phyloP scores from a whole-genome alignment of 371 early-diverging fungal genomes.

The Mucor irregularis region DNA sequence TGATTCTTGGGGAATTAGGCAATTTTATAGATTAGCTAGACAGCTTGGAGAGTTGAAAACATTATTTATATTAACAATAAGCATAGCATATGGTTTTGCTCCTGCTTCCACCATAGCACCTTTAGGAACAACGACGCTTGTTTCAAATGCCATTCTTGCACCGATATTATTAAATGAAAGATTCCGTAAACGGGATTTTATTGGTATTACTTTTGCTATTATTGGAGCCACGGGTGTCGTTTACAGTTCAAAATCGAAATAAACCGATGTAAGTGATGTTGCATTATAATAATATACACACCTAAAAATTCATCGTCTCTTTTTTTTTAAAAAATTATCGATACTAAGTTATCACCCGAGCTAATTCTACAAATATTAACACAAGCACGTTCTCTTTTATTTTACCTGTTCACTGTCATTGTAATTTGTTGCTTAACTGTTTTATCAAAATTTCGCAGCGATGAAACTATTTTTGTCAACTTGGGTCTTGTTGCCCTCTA shows the following conservation, averaged over 20 bases:
- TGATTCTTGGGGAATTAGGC: constrained; percentile 65
- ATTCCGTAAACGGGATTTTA: constrained; percentile 59
- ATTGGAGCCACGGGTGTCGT: constrained; percentile 67
- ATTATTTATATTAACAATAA: background rate
- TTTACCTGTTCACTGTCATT: constrained; percentile 44
- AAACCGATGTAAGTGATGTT: constrained; percentile 56
- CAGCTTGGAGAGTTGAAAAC: too few species aligned
- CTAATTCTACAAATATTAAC: constrained; percentile 53
- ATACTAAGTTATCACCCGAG: constrained; percentile 53
- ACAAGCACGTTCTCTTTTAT: constrained; percentile 55
- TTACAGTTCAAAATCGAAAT: constrained; percentile 54
- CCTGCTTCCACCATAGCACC: constrained; percentile 75
- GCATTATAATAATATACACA: too few species aligned
- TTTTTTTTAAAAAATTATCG: background rate
- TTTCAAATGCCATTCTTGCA: constrained; percentile 69
- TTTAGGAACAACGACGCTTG: constrained; percentile 67
- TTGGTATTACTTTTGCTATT: constrained; percentile 63
- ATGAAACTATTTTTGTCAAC: too few species aligned
- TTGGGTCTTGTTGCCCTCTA: constrained; percentile 65
- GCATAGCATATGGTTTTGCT: constrained; percentile 73
- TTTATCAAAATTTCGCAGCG: constrained; percentile 37
- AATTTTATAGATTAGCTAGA: constrained; percentile 53
- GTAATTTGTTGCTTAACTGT: constrained; percentile 35
- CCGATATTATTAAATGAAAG: constrained; percentile 66
- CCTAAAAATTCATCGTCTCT: too few species aligned